phyloP scores from a whole-genome alignment of 1,284 basidiomycete genomes.

The Puccinia hordei region DNA sequence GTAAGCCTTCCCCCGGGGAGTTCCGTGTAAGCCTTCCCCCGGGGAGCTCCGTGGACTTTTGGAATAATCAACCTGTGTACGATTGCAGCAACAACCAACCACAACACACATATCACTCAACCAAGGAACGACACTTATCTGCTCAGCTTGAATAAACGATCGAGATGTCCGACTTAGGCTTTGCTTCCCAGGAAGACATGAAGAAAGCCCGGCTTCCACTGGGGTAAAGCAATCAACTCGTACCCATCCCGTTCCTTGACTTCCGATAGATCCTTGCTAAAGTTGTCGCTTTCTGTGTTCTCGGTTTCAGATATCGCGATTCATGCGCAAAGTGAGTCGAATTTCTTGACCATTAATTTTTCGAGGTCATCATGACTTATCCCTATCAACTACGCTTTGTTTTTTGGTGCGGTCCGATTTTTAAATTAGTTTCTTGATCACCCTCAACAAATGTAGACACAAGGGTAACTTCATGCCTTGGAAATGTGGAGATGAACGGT shows the following conservation, averaged over 20 bases:
- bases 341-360: not conserved
- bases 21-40: no score
- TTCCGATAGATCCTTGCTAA: not conserved
- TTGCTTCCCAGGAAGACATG: slow-evolving; percentile 50
- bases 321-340: slow-evolving; percentile 46
- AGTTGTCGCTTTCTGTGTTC: not conserved
- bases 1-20: no score
- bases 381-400: not conserved
- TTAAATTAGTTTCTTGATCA: slow-evolving; percentile 40
- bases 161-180: slow-evolving; percentile 45
- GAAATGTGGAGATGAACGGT: slow-evolving; percentile 50
- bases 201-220: slow-evolving; percentile 48
- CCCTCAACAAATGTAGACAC: slow-evolving; percentile 49
- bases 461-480: slow-evolving; percentile 50
- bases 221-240: slow-evolving; percentile 23
- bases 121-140: not conserved
- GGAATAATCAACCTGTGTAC: no score
- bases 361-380: not conserved
- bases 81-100: no score
- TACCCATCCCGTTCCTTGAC: not conserved
- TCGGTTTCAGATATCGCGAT: slow-evolving; percentile 39
- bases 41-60: no score
- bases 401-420: not conserved
- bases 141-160: not conserved
- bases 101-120: no score